Evolutionary conservation across 2,329 filamentous ascomycete species (phyloP).

Genomic region (Trichoderma sp.): DNA sequence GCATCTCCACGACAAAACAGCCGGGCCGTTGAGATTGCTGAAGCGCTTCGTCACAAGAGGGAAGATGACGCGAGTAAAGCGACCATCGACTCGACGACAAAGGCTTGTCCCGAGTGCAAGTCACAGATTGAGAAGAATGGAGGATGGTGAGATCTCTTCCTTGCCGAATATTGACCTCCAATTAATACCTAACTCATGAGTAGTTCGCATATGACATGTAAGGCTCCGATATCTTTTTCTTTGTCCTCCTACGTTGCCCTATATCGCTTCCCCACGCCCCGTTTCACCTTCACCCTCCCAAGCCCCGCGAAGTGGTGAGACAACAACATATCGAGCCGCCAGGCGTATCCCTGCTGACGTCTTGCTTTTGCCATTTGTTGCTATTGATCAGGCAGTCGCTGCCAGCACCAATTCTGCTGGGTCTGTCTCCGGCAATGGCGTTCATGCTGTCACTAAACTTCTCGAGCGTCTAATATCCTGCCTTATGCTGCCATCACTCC

Average conservation of each 20-base stretch:
- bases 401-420: not conserved
- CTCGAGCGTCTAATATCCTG: not conserved
- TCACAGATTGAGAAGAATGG: conserved; percentile 17
- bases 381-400: not conserved
- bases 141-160: conserved; percentile 14
- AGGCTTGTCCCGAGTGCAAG: conserved; percentile 6
- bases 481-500: not conserved
- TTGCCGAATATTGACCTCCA: not conserved
- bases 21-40: not conserved
- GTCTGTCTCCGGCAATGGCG: not conserved
- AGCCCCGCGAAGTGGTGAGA: not conserved
- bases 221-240: not conserved
- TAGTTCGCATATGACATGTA: not conserved
- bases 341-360: not conserved
- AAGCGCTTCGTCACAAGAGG: not conserved
- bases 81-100: conserved; percentile 1
- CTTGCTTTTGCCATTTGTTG: not conserved
- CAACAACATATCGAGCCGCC: not conserved
- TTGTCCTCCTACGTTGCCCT: not conserved
- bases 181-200: not conserved
- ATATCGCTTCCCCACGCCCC: not conserved
- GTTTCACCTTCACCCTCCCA: not conserved
- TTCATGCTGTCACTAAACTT: not conserved
- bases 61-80: not conserved
- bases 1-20: not conserved